Base-by-base conservation (phyloP, 2,329 filamentous ascomycete genomes). In the Stemphylium beticola region DNA sequence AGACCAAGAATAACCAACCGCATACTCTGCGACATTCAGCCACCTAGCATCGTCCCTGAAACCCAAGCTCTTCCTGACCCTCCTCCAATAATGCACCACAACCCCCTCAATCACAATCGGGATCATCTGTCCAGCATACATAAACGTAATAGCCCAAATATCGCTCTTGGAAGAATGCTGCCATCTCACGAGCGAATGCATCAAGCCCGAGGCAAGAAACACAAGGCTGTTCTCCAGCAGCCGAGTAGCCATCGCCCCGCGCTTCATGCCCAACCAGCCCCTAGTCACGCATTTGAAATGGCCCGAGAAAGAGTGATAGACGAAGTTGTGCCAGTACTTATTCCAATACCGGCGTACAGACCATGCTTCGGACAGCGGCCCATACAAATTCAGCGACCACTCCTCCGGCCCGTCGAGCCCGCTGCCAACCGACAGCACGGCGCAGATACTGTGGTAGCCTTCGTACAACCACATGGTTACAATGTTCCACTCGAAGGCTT, bases 321-420 rank as follows among this genome's bases (percentile, higher is more conserved):
- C 57, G 24, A 51, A 67, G 14, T 62, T 62, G 38, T 67, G 65
- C 65, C 65, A 67, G 34, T 66, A 63, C 8, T 45, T 40, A 1
- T 57, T 51, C 65, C 65, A 67, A 18, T 64, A 67, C 10, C 51
- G 11, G 2, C 65, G 32, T 2, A 66, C 63, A 5, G 45, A 60
- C 33, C 34, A 61, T 10, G 53, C 49, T 1, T 53, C 46, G 1
- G 12, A 12, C 2, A 64, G 3, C 0, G 37, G 15, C 1, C 62
- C 63, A 43, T 60, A 67, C 4, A 67, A 44, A 1, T 22, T 8
- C 20, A 55, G 12, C 0, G 34, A 36, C 64, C 64, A 67, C 15
- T 62, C 57, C 0, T 17, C 4, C 0, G 63, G 39, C 0, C 2
- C 20, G 31, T 67, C 63, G 9, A 64, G 17, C 0, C 48, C 38